These are phyloP conservation scores for Wallacemonas sp. DNA, from an alignment of 208 protist genomes.

Conservation along the genomic window DNA sequence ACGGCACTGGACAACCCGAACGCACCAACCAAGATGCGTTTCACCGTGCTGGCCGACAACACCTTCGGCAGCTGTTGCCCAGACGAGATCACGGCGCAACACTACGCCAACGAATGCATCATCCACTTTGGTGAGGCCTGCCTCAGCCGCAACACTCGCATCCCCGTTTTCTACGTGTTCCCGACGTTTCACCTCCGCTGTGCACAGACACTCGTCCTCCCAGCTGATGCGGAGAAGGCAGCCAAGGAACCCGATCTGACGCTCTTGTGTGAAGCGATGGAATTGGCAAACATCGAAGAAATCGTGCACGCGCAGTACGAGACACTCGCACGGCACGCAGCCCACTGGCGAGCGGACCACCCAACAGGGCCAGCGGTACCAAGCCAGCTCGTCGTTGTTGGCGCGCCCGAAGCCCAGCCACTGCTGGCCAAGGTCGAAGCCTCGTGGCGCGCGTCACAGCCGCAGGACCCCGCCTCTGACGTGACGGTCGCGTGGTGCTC, in stretches of 20 bases:
- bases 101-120: conserved; percentile 83
- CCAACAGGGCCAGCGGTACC: too few relatives aligned
- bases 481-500: conserved; percentile 29
- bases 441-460: conserved; percentile 2
- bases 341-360: too few relatives aligned
- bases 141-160: conserved; percentile 75
- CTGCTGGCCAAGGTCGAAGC: conserved; percentile 16
- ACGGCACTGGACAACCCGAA: conserved; percentile 37
- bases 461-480: background rate
- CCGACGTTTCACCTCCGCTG: conserved; percentile 42
- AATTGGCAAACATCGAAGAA: too few relatives aligned
- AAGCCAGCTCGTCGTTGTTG: conserved; percentile 31
- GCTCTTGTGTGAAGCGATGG: too few relatives aligned
- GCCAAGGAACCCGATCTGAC: too few relatives aligned
- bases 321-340: background rate
- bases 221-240: too few relatives aligned
- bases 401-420: conserved; percentile 19
- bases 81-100: conserved; percentile 90
- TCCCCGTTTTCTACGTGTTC: conserved; percentile 84
- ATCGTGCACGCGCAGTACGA: background rate
- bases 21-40: conserved; percentile 37
- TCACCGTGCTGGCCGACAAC: conserved; percentile 90
- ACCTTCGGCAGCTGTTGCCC: conserved; percentile 92
- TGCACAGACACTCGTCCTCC: too few relatives aligned
- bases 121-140: conserved; percentile 92